Evolutionary conservation across 352 stramenopile species (phyloP), one percentile per base, ranked within the genome.

Genomic region (Pythium grandisporangium): DNA sequence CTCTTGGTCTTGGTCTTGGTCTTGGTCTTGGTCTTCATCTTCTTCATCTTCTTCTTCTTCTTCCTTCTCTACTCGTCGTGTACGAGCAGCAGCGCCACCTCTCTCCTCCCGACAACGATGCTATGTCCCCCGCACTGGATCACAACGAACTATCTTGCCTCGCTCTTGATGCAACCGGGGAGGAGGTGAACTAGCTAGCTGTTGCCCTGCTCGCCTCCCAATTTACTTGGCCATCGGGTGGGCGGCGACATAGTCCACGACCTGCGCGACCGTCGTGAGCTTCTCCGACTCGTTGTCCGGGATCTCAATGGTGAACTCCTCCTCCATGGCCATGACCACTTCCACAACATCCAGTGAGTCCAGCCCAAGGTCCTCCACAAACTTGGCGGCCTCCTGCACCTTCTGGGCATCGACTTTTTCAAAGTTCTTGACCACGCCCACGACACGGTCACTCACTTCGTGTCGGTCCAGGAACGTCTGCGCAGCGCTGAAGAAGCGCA

Each of bases 301-400:
- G 74, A 99, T 99, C 72, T 99, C 96, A 66, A 99, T 98, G 44
- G 91, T 96, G 77, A 99, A 99, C 74, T 99, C 97, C 66, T 99
- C 96, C 72, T 99, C 96, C 68, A 99, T 98, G 33, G 96, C 96
- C 96, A 99, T 99, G 40, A 99, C 93, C 50, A 96, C 78, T 62
- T 95, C 80, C 14, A 94, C 82, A 35, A 90, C 78, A 75, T 99
- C 96, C 43, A 99, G 85, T 48, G 96, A 99, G 74, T 99, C 96
- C 38, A 99, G 81, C 37, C 95, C 95, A 37, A 99, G 81, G 75
- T 99, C 93, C 42, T 97, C 96, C 42, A 97, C 93, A 74, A 99
- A 99, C 61, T 92, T 94, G 58, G 95, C 91, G 30, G 48, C 72
- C 45, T 91, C 74, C 47, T 77, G 80, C 37, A 95, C 82, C 73